Base-by-base conservation (phyloP, 2,329 filamentous ascomycete species). In the Pseudocercospora ulei region DNA sequence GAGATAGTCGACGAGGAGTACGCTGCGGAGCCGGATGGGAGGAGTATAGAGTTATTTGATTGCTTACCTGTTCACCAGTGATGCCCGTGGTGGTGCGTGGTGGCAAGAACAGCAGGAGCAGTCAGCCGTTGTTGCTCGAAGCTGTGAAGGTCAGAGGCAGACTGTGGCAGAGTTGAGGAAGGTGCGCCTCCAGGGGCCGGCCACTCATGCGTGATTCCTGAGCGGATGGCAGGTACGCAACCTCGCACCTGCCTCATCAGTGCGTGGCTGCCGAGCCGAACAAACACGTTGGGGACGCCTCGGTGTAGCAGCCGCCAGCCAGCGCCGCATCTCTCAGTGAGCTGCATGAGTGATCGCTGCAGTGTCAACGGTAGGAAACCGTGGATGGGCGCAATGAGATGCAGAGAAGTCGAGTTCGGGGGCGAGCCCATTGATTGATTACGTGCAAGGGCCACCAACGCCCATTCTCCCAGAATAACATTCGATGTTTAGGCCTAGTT, bases 61-160 rank as follows among this genome's bases (percentile, higher is more conserved):
- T 22, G 30, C 30, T 33, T 33, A 33, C 30, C 30, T 33, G 30
- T 33, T 33, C 17, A 33, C 30, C 17, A 8, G 30, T 11, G 14
- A 22, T 23, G 18, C n/a, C 8, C 8, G 24, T 6, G 6, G 5
- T 5, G 12, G 24, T 26, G 12, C 8, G 8, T 26, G 24, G 12
- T 26, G 24, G 24, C 24, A 26, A 11, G 24, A 26, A 26, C 24
- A 26, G 12, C n/a, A 11, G 24, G 5, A 11, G 17, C 7, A 28
- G 25, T 14, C 25, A 28, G 25, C 12, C 12, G 25, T 23, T 33
- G 14, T 33, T 33, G 18, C 17, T 19, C 14, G n/a, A n/a, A n/a
- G n/a, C n/a, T n/a, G n/a, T n/a, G n/a, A n/a, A n/a, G n/a, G n/a
- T n/a, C n/a, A n/a, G n/a, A n/a, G n/a, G n/a, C n/a, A n/a, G n/a